Evolutionary conservation across 805 yeast genomes (phyloP).

Genomic region (Candida parachauliodes): DNA sequence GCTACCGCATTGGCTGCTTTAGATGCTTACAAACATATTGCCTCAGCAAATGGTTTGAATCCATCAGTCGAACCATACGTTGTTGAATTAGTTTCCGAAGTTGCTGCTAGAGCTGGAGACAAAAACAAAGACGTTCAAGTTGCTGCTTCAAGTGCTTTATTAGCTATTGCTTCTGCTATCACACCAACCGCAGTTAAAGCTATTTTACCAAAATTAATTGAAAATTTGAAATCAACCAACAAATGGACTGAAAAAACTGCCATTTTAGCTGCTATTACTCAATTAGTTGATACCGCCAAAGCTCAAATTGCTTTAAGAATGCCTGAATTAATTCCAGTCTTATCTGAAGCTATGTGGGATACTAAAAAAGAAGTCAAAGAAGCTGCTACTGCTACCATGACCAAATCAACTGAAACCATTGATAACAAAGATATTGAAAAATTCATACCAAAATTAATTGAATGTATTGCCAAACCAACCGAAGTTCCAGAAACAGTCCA

Average conservation of each 20-base stretch:
- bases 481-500: constrained; percentile 99
- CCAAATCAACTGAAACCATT: constrained; percentile 94
- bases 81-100: constrained; percentile 68
- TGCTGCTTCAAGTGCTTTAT: constrained; percentile 72
- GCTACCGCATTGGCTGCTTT: constrained; percentile 70
- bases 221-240: constrained; percentile 64
- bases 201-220: constrained; percentile 75
- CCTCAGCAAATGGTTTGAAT: constrained; percentile 70
- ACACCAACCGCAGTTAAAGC: constrained; percentile 94
- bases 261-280: constrained; percentile 77
- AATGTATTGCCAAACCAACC: constrained; percentile 94
- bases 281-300: constrained; percentile 91
- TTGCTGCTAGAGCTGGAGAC: constrained; percentile 84
- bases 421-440: constrained; percentile 99
- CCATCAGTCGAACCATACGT: constrained; percentile 96
- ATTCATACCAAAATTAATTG: constrained; percentile 96
- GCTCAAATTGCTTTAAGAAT: constrained; percentile 96
- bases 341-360: constrained; percentile 99
- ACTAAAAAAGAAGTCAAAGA: constrained; percentile 97
- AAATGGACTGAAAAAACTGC: constrained; percentile 99
- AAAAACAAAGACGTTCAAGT: constrained; percentile 74
- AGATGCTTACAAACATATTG: constrained; percentile 80
- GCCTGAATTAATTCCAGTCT: constrained; percentile 98
- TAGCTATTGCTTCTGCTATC: constrained; percentile 73
- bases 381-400: constrained; percentile 93